Evolutionary conservation across 768 basidiomycete species (phyloP), one percentile per base, ranked within the genome.

Genomic region (Mycena indigotica): DNA sequence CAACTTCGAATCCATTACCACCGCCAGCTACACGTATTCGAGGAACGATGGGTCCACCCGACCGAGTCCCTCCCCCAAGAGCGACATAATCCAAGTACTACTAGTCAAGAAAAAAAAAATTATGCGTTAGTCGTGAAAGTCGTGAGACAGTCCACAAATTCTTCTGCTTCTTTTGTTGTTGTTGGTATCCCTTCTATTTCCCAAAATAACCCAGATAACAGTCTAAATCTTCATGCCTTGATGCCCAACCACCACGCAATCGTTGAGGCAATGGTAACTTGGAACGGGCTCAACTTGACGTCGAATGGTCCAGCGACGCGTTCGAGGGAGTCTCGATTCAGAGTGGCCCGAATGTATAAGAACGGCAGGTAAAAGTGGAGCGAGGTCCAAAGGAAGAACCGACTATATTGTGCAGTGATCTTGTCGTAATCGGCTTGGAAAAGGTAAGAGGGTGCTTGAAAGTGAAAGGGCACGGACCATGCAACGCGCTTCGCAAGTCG

Each of bases 321-420:
- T 40, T 64, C 60, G 17, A 64, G 48, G 0, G 15, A n/a, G 39
- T 55, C 50, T 4, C 59, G 59, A 3, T 39, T 50, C 45, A 61
- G 3, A 39, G 51, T n/a, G 25, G 30, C 28, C 16, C 39, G 5
- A 1, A 58, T 17, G 35, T 51, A 59, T 21, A 48, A 55, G 6
- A 78, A 70, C 0, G 87, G 87, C 19, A 80, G 70, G 65, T 88
- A 90, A 64, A 81, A 89, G 53, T 70, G 70, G 57, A 77, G 73
- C 3, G 81, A 81, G 60, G 88, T 91, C 89, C 89, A 91, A 52
- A 91, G 73, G 77, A 91, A 91, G 66, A 80, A 70, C 38, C 89
- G 83, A 23, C 86, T 79, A 66, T 89, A 81, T 63, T 81, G 80
- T 15, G 83, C 77, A 21, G 80, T 78, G 29, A 80, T 84, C 67